Base-by-base conservation (phyloP, 495 filamentous ascomycete species). In the Penicillium longicatenatum region DNA sequence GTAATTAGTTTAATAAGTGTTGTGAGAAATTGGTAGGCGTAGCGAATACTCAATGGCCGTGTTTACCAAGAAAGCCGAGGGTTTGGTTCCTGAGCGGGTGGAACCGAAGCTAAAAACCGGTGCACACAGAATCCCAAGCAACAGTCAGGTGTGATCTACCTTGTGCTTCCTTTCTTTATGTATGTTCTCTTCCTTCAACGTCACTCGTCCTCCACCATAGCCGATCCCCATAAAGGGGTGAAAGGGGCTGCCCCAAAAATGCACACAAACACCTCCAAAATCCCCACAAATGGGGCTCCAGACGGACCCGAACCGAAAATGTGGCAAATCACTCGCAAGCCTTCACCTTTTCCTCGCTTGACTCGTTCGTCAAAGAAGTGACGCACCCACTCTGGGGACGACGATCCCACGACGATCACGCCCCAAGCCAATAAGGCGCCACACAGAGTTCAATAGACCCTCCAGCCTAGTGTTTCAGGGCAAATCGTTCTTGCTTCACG, bases 401-500 rank as follows among this genome's bases (percentile, higher is more conserved):
- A 35, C 31, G 12, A 11, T 35, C 31, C 31, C 31, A 6, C 35
- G 50, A 52, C 30, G 31, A 21, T 37, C 11, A 11, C 35, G 50
- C 26, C 20, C 21, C 20, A 12, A 35, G 22, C 50, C 50, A 52
- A 52, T 52, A 24, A 43, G 21, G 19, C 50, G 14, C 22, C 33
- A 9, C 21, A 8, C 21, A 26, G 6, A 41, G 20, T 30, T 43
- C 50, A 52, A 52, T 52, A 42, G 35, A 7, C 26, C 33, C 17
- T 9, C 12, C 6, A 17, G 9, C 8, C 39, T 52, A 43, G 50
- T 43, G 50, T 52, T 52, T 52, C 50, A 52, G 21, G 6, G 31
- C n/a, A 14, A 19, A 51, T 51, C 49, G 49, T n/a, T 39, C 33
- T 24, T 21, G 19, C 17, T 51, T 51, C 49, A 51, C 33, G 49